Percentiles rank a stretch among this genome's conserved stretches.
These are phyloP conservation scores for Phialophora verrucosa DNA, from an alignment of 2,329 filamentous ascomycete species.

Conservation along the genomic window DNA sequence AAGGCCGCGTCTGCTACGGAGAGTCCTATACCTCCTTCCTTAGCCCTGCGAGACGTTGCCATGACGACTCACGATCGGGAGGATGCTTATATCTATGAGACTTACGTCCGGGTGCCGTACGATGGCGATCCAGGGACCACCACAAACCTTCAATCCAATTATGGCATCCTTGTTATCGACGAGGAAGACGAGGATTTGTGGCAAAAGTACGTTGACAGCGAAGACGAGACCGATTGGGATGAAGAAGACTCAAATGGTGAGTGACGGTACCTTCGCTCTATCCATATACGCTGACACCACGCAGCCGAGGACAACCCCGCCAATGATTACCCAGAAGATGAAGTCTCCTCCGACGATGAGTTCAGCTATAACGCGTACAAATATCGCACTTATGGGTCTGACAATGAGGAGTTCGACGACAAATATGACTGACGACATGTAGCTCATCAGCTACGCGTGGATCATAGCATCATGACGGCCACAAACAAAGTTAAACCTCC, in stretches of 20 bases:
- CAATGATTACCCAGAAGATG: constrained; percentile 59
- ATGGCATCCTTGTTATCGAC: constrained; percentile 57
- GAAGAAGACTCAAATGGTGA: constrained; percentile 67
- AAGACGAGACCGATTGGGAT: constrained; percentile 60
- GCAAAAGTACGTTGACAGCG: constrained; percentile 62
- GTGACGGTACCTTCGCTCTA: constrained; percentile 20
- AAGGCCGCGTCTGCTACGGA: constrained; percentile 10
- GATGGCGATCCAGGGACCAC: constrained; percentile 32
- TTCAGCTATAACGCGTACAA: constrained; percentile 51
- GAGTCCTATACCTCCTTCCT: neutral
- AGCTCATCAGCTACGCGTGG: neutral
- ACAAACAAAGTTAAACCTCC: neutral
- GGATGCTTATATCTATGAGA: constrained; percentile 67
- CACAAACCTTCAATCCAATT: constrained; percentile 18
- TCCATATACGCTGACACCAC: constrained; percentile 14
- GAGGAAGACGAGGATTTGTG: constrained; percentile 62
- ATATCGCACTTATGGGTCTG: constrained; percentile 47
- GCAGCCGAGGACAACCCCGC: constrained; percentile 57
- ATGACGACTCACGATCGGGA: constrained; percentile 54
- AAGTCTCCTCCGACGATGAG: constrained; percentile 55
- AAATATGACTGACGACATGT: constrained; percentile 31
- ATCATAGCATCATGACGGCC: neutral
- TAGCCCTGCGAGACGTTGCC: constrained; percentile 36
- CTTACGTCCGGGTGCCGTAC: constrained; percentile 60
- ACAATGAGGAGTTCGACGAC: constrained; percentile 53